phyloP scores from a whole-genome alignment of 2,329 filamentous ascomycete species.

The Paracorniculantispora psalliotae region DNA sequence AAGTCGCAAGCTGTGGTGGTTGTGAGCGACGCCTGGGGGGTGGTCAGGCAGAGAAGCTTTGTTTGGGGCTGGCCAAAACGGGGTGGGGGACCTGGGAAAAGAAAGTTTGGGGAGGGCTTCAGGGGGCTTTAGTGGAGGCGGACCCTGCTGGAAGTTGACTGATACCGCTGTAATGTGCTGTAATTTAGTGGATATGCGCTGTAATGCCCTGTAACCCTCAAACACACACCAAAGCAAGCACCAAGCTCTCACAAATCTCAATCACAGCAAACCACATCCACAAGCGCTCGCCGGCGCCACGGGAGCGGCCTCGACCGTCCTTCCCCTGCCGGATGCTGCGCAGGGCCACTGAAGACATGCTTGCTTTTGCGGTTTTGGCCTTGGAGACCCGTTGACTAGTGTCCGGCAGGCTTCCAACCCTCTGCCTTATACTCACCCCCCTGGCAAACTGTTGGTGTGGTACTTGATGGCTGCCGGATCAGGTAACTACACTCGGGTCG shows the following conservation, averaged over 20 bases:
- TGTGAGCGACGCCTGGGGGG: background rate
- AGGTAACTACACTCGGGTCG: too few species aligned
- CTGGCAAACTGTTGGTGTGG: too few species aligned
- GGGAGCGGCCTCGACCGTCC: background rate
- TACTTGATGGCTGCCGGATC: too few species aligned
- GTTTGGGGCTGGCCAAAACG: background rate
- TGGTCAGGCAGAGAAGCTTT: background rate
- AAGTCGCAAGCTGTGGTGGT: constrained; percentile 4
- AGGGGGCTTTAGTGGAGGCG: background rate
- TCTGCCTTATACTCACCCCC: too few species aligned
- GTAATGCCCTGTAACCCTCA: background rate
- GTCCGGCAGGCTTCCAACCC: background rate
- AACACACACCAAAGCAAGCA: too few species aligned
- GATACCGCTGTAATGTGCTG: background rate
- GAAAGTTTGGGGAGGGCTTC: too few species aligned
- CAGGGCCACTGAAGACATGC: background rate
- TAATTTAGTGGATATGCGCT: too few species aligned
- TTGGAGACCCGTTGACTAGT: background rate
- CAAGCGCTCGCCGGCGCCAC: background rate
- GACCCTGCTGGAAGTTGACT: too few species aligned
- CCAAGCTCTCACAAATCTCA: too few species aligned
- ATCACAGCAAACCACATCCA: too few species aligned
- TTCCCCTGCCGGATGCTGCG: background rate
- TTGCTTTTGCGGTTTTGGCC: background rate
- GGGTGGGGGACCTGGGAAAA: too few species aligned